Percentiles rank a stretch among this genome's conserved stretches.
phyloP scores from a whole-genome alignment of 2,329 filamentous ascomycete genomes.

The Alternaria burnsii region DNA sequence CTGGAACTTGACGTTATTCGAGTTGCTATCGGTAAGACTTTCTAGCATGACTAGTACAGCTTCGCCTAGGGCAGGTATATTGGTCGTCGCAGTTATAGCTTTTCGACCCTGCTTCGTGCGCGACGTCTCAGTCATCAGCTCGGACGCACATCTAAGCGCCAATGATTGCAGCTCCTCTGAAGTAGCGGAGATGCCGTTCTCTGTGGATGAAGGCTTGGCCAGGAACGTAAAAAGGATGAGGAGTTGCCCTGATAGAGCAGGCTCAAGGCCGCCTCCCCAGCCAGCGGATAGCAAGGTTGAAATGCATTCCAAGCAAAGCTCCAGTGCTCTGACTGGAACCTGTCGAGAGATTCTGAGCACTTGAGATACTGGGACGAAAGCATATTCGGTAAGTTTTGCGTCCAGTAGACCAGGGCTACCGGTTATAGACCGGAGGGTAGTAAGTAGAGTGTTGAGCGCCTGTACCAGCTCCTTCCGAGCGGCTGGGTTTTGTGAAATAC shows the following conservation, averaged over 20 bases:
- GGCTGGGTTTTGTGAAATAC: constrained; percentile 57
- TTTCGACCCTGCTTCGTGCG: constrained; percentile 59
- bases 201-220: constrained; percentile 72
- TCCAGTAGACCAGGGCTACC: constrained; percentile 64
- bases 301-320: constrained; percentile 79
- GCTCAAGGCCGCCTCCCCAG: constrained; percentile 77
- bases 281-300: constrained; percentile 76
- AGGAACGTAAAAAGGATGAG: constrained; percentile 85
- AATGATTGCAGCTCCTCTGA: constrained; percentile 79
- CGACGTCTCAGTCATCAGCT: constrained; percentile 69
- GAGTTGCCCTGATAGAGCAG: constrained; percentile 81
- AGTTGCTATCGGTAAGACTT: constrained; percentile 70
- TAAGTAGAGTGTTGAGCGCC: constrained; percentile 58
- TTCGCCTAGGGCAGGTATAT: constrained; percentile 82
- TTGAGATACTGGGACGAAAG: constrained; percentile 91
- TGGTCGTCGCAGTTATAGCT: constrained; percentile 63
- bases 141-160: constrained; percentile 73
- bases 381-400: constrained; percentile 87
- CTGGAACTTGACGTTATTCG: constrained; percentile 73
- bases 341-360: constrained; percentile 79
- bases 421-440: constrained; percentile 48
- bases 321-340: constrained; percentile 75
- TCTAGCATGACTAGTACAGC: constrained; percentile 82
- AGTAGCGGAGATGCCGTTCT: constrained; percentile 56
- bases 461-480: constrained; percentile 58